Percentiles rank a stretch among this genome's conserved stretches.
Conservation (phyloP, 2,329 filamentous ascomycete genomes). For the Alternaria viburni region DNA sequence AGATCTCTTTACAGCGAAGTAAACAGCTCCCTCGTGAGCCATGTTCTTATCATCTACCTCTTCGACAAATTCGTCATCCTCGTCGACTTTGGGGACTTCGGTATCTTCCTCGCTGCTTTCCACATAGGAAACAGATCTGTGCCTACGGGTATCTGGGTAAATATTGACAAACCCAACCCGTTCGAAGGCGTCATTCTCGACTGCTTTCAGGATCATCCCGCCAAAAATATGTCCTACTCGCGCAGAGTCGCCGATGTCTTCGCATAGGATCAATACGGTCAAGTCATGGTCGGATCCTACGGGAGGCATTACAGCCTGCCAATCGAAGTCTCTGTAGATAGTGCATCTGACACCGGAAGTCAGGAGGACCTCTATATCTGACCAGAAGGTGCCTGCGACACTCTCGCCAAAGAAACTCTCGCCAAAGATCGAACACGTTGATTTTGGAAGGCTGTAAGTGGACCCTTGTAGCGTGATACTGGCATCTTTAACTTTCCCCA, state of each 20-base stretch:
- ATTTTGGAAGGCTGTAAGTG: neutral
- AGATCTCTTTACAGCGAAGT: neutral
- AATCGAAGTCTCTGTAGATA: neutral
- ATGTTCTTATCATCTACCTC: neutral
- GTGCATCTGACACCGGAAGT: neutral
- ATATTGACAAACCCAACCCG: neutral
- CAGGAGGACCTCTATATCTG: neutral
- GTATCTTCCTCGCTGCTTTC: neutral
- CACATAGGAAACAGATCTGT: too few species aligned
- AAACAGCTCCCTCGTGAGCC: neutral
- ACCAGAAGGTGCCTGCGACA: neutral
- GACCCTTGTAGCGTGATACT: neutral
- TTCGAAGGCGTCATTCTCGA: neutral
- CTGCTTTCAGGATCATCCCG: neutral
- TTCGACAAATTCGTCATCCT: too few species aligned
- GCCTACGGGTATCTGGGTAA: neutral
- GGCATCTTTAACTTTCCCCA: neutral
- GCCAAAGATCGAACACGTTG: neutral
- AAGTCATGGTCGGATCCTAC: neutral
- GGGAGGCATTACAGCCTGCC: neutral
- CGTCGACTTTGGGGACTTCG: neutral
- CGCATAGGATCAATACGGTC: neutral
- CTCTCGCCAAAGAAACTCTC: rapidly evolving
- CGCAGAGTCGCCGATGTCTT: neutral
- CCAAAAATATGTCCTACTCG: neutral